Conservation (phyloP, 352 stramenopile species). For the Thalassiosira hispida region DNA sequence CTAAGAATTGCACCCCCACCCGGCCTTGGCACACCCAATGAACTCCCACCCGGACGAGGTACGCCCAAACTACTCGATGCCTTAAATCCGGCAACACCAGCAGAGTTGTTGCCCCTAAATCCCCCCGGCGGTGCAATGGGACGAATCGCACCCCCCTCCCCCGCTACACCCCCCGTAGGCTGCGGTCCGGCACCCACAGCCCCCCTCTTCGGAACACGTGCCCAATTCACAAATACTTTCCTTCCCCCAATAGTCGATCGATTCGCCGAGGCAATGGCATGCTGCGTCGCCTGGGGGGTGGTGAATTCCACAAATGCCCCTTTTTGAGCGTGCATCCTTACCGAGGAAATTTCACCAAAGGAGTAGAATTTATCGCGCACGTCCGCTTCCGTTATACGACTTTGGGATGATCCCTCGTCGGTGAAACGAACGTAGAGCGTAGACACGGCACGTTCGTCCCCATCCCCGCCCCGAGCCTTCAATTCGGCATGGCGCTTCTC, state of each 20-base stretch:
- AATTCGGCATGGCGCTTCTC: constrained; percentile 54
- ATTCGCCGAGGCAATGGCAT: constrained; percentile 77
- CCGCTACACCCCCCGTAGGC: constrained; percentile 21
- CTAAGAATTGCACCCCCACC: constrained; percentile 68
- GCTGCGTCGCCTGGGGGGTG: constrained; percentile 70
- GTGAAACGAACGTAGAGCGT: constrained; percentile 82
- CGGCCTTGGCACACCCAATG: constrained; percentile 55
- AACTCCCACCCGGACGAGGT: constrained; percentile 29
- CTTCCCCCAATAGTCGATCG: constrained; percentile 64
- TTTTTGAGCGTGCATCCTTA: constrained; percentile 74
- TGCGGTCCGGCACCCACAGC: constrained; percentile 46
- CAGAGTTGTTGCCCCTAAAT: constrained; percentile 31
- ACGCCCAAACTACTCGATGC: constrained; percentile 31
- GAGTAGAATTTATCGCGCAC: constrained; percentile 82
- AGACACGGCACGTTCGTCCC: constrained; percentile 72
- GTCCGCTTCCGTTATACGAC: constrained; percentile 65
- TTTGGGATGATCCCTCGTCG: constrained; percentile 52
- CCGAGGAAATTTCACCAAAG: constrained; percentile 81
- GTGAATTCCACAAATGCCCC: constrained; percentile 85
- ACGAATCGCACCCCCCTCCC: constrained; percentile 38
- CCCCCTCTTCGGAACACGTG: constrained; percentile 75
- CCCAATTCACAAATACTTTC: constrained; percentile 76
- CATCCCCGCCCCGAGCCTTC: constrained; percentile 51
- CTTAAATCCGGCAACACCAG: constrained; percentile 46
- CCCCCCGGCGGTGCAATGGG: constrained; percentile 65